phyloP scores from a whole-genome alignment of 2,329 filamentous ascomycete species.

The Monilinia vaccinii-corymbosi region DNA sequence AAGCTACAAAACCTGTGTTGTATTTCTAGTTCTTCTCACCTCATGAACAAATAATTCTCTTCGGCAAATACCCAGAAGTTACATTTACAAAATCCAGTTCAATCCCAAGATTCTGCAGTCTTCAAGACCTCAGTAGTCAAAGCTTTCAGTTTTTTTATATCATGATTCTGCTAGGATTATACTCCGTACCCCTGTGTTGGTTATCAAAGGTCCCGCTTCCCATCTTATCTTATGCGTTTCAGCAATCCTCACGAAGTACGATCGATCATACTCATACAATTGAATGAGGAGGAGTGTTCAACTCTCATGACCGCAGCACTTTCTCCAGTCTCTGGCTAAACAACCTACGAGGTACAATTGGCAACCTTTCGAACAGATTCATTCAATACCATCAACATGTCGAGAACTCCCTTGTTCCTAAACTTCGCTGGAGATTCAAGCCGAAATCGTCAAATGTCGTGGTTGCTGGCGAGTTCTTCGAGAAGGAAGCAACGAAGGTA shows the following conservation, averaged over 20 bases:
- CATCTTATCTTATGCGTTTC: slow-evolving; percentile 1
- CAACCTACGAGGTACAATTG: background rate
- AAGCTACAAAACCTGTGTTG: slow-evolving; percentile 23
- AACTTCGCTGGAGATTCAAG: slow-evolving; percentile 14
- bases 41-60: slow-evolving; percentile 17
- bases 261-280: background rate
- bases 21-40: slow-evolving; percentile 29
- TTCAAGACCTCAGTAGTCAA: background rate
- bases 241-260: background rate
- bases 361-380: background rate
- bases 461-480: slow-evolving; percentile 23
- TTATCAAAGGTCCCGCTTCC: slow-evolving; percentile 1
- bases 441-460: slow-evolving; percentile 15
- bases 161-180: background rate
- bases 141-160: background rate
- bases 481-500: slow-evolving; percentile 28
- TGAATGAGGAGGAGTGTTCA: slow-evolving; percentile 4
- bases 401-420: slow-evolving; percentile 16
- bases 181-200: slow-evolving; percentile 5
- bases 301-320: background rate
- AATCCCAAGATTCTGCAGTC: background rate
- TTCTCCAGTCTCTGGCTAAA: background rate
- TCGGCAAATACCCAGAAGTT: background rate
- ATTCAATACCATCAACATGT: slow-evolving; percentile 16
- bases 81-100: background rate